Percentiles rank a stretch among this genome's conserved stretches.
These are phyloP conservation scores for Saccharomyces pastorianus DNA, from an alignment of 1,139 yeast genomes.

Conservation along the genomic window DNA sequence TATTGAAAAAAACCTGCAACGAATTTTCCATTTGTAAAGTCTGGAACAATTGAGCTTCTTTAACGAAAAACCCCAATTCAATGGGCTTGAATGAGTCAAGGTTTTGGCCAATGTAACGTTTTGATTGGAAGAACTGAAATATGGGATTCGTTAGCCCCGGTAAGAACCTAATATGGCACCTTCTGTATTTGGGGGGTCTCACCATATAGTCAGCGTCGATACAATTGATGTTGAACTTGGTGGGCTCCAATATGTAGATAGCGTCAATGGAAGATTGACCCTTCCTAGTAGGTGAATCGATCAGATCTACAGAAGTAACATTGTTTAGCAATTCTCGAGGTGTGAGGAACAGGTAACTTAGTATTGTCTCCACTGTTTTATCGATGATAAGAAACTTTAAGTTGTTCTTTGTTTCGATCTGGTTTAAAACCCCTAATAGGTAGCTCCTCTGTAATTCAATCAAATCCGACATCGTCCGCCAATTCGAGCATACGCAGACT, in stretches of 20 bases:
- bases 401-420: slow-evolving; percentile 27
- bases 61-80: slow-evolving; percentile 39
- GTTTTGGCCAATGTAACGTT: slow-evolving; percentile 27
- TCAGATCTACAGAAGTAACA: slow-evolving; percentile 44
- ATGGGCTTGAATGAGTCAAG: slow-evolving; percentile 32
- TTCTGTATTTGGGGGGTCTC: slow-evolving; percentile 47
- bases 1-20: slow-evolving; percentile 67
- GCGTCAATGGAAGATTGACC: slow-evolving; percentile 49
- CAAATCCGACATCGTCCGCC: slow-evolving; percentile 25
- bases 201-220: slow-evolving; percentile 49
- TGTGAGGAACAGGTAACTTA: slow-evolving; percentile 31
- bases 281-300: slow-evolving; percentile 44
- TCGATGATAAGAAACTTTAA: slow-evolving; percentile 39
- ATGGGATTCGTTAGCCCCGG: slow-evolving; percentile 41
- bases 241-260: slow-evolving; percentile 51
- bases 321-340: slow-evolving; percentile 33
- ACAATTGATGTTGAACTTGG: slow-evolving; percentile 47
- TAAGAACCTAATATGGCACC: slow-evolving; percentile 49
- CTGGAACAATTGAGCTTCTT: slow-evolving; percentile 41
- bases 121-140: slow-evolving; percentile 25
- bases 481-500: background rate
- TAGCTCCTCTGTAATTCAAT: slow-evolving; percentile 27
- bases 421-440: slow-evolving; percentile 20
- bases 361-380: slow-evolving; percentile 32
- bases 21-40: slow-evolving; percentile 40